Conservation (phyloP, 148 eudicot species). For the Fagopyrum tataricum region DNA sequence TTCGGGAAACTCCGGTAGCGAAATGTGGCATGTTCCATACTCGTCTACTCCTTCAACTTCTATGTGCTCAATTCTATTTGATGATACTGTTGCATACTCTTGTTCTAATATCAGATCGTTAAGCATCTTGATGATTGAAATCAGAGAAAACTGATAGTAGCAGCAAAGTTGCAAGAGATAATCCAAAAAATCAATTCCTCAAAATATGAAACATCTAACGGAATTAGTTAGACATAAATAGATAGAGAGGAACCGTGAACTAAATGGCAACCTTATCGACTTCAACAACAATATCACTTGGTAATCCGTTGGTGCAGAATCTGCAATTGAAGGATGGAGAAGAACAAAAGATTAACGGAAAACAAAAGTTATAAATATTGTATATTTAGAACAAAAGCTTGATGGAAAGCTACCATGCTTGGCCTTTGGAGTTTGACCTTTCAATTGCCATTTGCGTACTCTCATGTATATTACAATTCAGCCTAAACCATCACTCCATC, state of each 20-base stretch:
- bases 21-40: conserved; percentile 29
- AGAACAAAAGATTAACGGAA: neutral
- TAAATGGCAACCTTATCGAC: conserved; percentile 53
- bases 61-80: neutral
- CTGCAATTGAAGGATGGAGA: conserved; percentile 17
- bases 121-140: conserved; percentile 77
- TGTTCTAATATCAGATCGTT: conserved; percentile 58
- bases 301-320: conserved; percentile 91
- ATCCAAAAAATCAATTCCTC: neutral
- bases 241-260: neutral
- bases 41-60: conserved; percentile 16
- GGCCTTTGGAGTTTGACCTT: conserved; percentile 55
- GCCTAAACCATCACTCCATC: neutral
- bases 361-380: neutral
- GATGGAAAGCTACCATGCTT: conserved; percentile 51
- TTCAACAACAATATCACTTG: conserved; percentile 65
- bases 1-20: conserved; percentile 71
- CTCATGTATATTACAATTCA: neutral
- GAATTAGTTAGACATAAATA: neutral
- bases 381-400: neutral
- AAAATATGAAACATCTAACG: neutral
- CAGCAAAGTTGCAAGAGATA: neutral
- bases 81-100: conserved; percentile 25
- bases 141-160: conserved; percentile 64
- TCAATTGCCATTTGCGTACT: conserved; percentile 41